Evolutionary conservation across 106 monocot species (phyloP), one percentile per base, ranked within the genome.

Genomic region (Dendrobium catenatum): DNA sequence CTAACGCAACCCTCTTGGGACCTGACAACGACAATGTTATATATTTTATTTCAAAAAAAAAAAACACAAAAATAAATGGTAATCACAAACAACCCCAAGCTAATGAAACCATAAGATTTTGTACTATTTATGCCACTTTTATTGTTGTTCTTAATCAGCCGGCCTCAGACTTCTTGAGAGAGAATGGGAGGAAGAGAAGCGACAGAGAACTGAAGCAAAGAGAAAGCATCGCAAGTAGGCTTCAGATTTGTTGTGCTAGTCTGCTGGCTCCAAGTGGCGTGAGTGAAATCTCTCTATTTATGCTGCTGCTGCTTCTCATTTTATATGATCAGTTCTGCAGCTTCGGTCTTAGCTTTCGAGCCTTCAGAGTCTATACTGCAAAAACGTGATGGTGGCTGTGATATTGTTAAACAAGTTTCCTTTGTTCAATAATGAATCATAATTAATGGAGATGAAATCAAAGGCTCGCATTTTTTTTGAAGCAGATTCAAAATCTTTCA

Each of bases 121-220:
- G 6, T 22, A 15, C 64, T 66, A 66, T 66, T 26, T 9, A 26
- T 66, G n/a, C 64, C 6, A 66, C 1, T 31, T 5, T 10, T 48
- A 22, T 4, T 49, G 77, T 20, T 73, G 16, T 77, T 87, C 90
- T 89, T 95, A 55, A 86, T 80, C 67, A 42, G 19, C 66, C 68
- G 1, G 42, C 80, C 41, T 81, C 79, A 97, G 97, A 86, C 44
- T 85, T 11, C 82, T 88, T 55, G 98, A 98, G 82, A 87, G 93
- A 56, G 98, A 98, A 49, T 91, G 95, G 95, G 98, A 98, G 59
- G 95, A 98, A 59, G 98, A 98, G 72, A 98, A 93, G 79, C 89
- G 95, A 6, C 88, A 82, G 58, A 89, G 98, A 84, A 72, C 89
- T 56, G 98, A 98, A 80, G 86, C 89, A 55, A 98, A 98, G 75